These are phyloP conservation scores for Suillus luteus DNA, from an alignment of 768 basidiomycete genomes.

Conservation along the genomic window DNA sequence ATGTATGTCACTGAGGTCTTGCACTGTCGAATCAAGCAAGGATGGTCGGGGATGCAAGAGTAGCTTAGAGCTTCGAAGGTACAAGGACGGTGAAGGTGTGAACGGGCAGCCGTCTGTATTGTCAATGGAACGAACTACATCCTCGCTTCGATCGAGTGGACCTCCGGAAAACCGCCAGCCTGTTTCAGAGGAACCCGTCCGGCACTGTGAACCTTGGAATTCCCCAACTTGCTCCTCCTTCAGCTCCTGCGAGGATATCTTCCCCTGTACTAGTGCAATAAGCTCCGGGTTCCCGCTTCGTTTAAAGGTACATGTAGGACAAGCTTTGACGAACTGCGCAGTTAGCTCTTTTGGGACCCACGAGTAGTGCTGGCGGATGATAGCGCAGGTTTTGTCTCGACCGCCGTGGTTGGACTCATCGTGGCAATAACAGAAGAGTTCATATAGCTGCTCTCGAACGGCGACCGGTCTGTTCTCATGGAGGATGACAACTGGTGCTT, in stretches of 20 bases:
- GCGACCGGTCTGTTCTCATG: constrained; percentile 78
- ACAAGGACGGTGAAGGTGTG: not conserved
- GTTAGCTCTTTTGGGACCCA: constrained; percentile 88
- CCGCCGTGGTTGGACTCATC: constrained; percentile 67
- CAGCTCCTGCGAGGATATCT: not conserved
- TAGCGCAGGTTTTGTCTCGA: constrained; percentile 73
- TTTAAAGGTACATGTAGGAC: constrained; percentile 69
- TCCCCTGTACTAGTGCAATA: constrained; percentile 16
- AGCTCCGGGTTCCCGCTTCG: constrained; percentile 37
- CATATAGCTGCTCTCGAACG: constrained; percentile 76
- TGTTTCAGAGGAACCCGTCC: not conserved
- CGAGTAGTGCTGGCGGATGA: constrained; percentile 69
- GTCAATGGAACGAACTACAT: not conserved
- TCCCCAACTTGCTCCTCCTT: constrained; percentile 2
- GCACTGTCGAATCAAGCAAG: not conserved
- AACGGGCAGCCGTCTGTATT: not conserved
- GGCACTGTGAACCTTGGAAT: not conserved
- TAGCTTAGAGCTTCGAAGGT: not conserved
- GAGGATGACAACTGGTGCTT: constrained; percentile 49
- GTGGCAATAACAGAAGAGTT: constrained; percentile 75
- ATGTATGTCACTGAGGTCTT: not conserved
- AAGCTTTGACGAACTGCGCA: constrained; percentile 74
- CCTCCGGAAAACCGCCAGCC: constrained; percentile 28
- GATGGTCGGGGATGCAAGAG: not conserved
- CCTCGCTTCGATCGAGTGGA: constrained; percentile 17